Conservation (phyloP, 345 rosid species). For the Cardiospermum halicacabum region DNA sequence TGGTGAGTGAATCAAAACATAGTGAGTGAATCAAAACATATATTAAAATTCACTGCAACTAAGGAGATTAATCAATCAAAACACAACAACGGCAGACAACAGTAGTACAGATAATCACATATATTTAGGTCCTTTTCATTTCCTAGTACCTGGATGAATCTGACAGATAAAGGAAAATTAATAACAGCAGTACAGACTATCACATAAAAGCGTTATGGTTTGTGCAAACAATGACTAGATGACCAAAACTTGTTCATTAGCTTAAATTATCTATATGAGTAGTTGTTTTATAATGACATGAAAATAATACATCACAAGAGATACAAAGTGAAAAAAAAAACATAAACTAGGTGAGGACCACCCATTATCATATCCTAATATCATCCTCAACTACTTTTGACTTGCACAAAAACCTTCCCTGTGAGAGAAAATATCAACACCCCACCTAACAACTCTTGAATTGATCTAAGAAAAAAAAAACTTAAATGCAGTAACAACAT, state of each 20-base stretch:
- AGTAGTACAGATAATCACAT: too few species aligned
- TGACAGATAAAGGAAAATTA: neutral
- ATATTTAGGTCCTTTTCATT: slow-evolving; percentile 99
- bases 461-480: too few species aligned
- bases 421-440: neutral
- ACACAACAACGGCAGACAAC: too few species aligned
- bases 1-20: too few species aligned
- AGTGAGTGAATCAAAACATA: too few species aligned
- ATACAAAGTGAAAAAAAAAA: neutral
- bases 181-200: neutral
- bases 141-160: slow-evolving; percentile 73
- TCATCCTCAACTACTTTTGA: slow-evolving; percentile 5
- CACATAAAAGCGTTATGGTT: neutral
- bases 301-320: neutral
- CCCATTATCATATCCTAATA: neutral
- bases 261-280: neutral
- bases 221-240: neutral
- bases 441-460: neutral
- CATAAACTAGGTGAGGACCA: neutral
- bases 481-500: too few species aligned
- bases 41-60: too few species aligned
- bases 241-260: neutral
- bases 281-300: neutral
- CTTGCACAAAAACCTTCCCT: neutral
- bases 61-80: too few species aligned